phyloP scores from a whole-genome alignment of 2,329 filamentous ascomycete species.

The Phialocephala sp. region DNA sequence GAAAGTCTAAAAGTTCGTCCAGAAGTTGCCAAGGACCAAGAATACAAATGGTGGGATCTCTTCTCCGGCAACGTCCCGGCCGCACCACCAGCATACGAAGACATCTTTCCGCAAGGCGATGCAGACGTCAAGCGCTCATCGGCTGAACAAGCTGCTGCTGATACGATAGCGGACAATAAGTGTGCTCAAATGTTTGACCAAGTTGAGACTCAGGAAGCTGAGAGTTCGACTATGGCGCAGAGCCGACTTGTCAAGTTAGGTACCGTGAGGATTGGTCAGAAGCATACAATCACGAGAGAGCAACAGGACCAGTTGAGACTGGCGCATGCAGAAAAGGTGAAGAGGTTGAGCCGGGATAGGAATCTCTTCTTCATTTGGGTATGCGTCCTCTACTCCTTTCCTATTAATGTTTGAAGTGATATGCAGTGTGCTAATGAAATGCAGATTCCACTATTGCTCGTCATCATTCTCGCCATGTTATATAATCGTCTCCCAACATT shows the following conservation, averaged over 20 bases:
- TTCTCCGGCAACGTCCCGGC: slow-evolving; percentile 59
- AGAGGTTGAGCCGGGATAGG: slow-evolving; percentile 66
- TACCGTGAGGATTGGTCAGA: slow-evolving; percentile 65
- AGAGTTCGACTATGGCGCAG: slow-evolving; percentile 48
- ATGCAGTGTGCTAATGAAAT: slow-evolving; percentile 29
- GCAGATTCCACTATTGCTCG: slow-evolving; percentile 56
- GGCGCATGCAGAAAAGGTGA: slow-evolving; percentile 66
- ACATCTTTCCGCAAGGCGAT: slow-evolving; percentile 68
- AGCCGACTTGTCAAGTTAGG: slow-evolving; percentile 41
- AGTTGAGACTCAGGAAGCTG: slow-evolving; percentile 31
- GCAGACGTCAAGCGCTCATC: slow-evolving; percentile 62
- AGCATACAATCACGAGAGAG: slow-evolving; percentile 67
- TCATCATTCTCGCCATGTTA: slow-evolving; percentile 56
- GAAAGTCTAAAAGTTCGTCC: slow-evolving; percentile 43
- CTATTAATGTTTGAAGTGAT: neutral
- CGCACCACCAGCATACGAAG: slow-evolving; percentile 77
- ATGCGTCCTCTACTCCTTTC: slow-evolving; percentile 35
- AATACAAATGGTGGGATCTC: slow-evolving; percentile 71
- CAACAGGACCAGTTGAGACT: slow-evolving; percentile 68
- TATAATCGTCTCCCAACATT: slow-evolving; percentile 58
- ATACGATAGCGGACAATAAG: slow-evolving; percentile 64
- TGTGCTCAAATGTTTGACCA: slow-evolving; percentile 60
- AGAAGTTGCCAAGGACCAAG: slow-evolving; percentile 51
- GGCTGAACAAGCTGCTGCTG: slow-evolving; percentile 62
- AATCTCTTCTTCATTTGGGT: slow-evolving; percentile 75